Conservation (phyloP, 2,329 filamentous ascomycete genomes). For the Rugonectria rugulosa region DNA sequence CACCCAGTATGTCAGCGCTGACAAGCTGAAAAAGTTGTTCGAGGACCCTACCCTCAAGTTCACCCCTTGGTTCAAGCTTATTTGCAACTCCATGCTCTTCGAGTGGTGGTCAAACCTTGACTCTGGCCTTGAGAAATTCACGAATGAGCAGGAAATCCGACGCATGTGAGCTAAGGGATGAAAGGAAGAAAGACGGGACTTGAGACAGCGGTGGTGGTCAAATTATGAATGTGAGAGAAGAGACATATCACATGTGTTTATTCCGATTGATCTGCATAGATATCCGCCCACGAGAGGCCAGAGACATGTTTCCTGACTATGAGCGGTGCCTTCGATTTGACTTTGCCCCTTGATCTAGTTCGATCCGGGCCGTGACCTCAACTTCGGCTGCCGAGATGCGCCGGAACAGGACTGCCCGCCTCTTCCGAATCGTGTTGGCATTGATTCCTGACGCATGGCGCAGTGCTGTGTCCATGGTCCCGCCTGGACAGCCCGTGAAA, state of each 20-base stretch:
- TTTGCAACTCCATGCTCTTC: constrained; percentile 96
- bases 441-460: constrained; percentile 5
- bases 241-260: constrained; percentile 22
- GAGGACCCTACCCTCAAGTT: constrained; percentile 81
- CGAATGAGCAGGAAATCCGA: constrained; percentile 85
- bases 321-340: constrained; percentile 32
- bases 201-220: constrained; percentile 5
- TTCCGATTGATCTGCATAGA: constrained; percentile 37
- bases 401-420: not conserved
- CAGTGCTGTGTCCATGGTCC: not conserved
- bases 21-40: constrained; percentile 87
- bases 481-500: not conserved
- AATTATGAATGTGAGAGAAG: constrained; percentile 7
- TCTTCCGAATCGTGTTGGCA: not conserved
- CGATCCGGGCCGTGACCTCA: constrained; percentile 1
- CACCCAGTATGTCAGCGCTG: constrained; percentile 81
- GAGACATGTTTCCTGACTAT: constrained; percentile 9
- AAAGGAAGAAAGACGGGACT: constrained; percentile 12
- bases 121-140: constrained; percentile 81
- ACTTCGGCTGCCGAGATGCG: not conserved
- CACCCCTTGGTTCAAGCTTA: constrained; percentile 99
- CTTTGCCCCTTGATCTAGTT: constrained; percentile 19
- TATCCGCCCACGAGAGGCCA: constrained; percentile 33
- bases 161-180: constrained; percentile 62
- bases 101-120: constrained; percentile 95